A percentile compares a stretch with the other conserved stretches of the same genome.
Evolutionary conservation across 208 protist species (phyloP).

Genomic region (Acanthamoeba royreba): DNA sequence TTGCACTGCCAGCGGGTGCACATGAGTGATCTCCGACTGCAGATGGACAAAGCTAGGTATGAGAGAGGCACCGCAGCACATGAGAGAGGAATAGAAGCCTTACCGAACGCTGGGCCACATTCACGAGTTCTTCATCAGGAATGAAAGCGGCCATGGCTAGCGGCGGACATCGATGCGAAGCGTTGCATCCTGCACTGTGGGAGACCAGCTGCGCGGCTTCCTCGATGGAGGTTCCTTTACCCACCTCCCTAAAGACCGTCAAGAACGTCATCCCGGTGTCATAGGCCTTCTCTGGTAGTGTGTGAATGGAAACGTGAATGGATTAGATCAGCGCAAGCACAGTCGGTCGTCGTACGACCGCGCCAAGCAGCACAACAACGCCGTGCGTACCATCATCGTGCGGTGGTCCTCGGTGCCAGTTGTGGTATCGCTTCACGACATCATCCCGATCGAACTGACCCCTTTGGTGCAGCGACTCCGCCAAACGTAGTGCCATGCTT

Average conservation of each 20-base stretch:
- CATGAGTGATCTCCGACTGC: background rate
- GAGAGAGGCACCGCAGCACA: background rate
- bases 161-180: background rate
- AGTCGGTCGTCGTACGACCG: no score
- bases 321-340: background rate
- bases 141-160: constrained; percentile 17
- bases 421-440: background rate
- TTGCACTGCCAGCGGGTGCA: background rate
- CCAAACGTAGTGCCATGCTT: background rate
- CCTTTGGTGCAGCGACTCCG: background rate
- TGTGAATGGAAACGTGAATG: no score
- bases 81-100: no score
- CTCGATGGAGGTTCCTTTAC: background rate
- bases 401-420: background rate
- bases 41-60: no score
- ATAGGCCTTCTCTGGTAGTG: background rate
- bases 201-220: background rate
- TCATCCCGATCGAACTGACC: background rate
- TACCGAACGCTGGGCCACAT: no score
- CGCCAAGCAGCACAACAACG: background rate
- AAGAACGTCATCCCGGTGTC: background rate
- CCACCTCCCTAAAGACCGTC: background rate
- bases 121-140: background rate
- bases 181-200: background rate
- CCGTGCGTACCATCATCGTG: background rate